Conservation (phyloP, 1,284 basidiomycete genomes). For the Cryptococcus jaspeensis region DNA sequence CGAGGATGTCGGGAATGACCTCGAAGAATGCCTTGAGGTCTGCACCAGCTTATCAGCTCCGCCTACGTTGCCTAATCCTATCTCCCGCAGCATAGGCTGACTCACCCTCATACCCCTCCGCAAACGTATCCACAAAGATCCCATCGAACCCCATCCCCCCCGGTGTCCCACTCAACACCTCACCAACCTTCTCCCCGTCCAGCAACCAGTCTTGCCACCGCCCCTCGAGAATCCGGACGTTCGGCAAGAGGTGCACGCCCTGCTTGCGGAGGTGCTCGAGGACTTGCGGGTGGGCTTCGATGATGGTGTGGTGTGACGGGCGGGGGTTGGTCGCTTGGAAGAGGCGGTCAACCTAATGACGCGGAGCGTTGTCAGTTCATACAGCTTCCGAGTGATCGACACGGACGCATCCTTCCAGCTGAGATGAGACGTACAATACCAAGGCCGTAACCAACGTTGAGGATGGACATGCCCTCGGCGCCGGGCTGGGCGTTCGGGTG, state of each 20-base stretch:
- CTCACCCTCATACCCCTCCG: slow-evolving; percentile 75
- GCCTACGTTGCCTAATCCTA: background rate
- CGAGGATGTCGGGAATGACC: slow-evolving; percentile 74
- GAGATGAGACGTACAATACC: slow-evolving; percentile 68
- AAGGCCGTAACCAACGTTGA: slow-evolving; percentile 93
- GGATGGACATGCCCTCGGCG: slow-evolving; percentile 60
- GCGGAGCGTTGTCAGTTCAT: background rate
- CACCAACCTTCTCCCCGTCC: slow-evolving; percentile 48
- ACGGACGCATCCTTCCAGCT: background rate
- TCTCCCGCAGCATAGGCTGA: background rate
- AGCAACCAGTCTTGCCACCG: slow-evolving; percentile 83
- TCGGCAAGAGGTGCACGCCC: slow-evolving; percentile 73
- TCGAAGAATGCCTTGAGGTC: slow-evolving; percentile 83
- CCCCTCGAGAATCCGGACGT: slow-evolving; percentile 81
- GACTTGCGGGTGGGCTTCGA: slow-evolving; percentile 94
- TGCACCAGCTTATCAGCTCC: slow-evolving; percentile 26
- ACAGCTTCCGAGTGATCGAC: too few relatives aligned
- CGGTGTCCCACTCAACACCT: slow-evolving; percentile 38
- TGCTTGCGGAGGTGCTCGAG: slow-evolving; percentile 70
- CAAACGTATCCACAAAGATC: slow-evolving; percentile 94
- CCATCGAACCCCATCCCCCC: slow-evolving; percentile 69
- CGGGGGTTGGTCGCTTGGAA: slow-evolving; percentile 64
- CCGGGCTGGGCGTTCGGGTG: slow-evolving; percentile 55
- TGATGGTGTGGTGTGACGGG: slow-evolving; percentile 75
- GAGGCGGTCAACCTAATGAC: slow-evolving; percentile 81